phyloP scores from a whole-genome alignment of 495 filamentous ascomycete species.

The Parachaetomium inaequale region DNA sequence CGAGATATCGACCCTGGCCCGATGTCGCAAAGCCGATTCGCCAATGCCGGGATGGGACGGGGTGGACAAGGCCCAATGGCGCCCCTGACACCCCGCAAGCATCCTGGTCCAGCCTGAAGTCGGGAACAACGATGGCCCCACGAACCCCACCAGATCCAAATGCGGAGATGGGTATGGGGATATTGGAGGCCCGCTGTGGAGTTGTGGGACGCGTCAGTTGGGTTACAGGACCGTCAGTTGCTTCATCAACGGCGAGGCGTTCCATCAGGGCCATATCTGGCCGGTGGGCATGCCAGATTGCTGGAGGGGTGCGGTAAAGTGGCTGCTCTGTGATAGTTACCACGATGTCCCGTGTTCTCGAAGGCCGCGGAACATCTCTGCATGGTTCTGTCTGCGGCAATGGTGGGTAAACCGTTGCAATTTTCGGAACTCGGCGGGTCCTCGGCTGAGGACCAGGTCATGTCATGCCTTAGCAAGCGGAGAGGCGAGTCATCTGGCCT shows the following conservation, averaged over 20 bases:
- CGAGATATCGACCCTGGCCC: neutral
- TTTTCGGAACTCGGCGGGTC: slow-evolving; percentile 8
- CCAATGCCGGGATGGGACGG: slow-evolving; percentile 13
- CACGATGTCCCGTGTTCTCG: slow-evolving; percentile 13
- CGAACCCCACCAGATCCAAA: slow-evolving; percentile 5
- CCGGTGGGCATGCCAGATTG: neutral
- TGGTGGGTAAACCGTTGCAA: neutral
- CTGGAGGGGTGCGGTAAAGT: neutral
- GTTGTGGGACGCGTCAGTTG: neutral
- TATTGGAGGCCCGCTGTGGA: neutral
- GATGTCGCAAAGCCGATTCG: slow-evolving; percentile 16
- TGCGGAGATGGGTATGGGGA: slow-evolving; percentile 14
- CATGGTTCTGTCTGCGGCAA: slow-evolving; percentile 6
- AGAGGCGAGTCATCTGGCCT: slow-evolving; percentile 8
- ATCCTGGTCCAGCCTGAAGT: slow-evolving; percentile 12
- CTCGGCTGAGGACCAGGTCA: slow-evolving; percentile 10
- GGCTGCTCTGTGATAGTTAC: neutral
- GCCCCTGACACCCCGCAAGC: slow-evolving; percentile 12
- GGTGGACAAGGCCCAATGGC: neutral
- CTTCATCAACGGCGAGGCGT: neutral
- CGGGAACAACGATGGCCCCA: slow-evolving; percentile 12
- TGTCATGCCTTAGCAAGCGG: slow-evolving; percentile 18
- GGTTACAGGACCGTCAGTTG: no score
- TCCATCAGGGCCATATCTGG: neutral
- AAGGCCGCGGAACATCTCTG: slow-evolving; percentile 3